phyloP scores from a whole-genome alignment of 352 stramenopile genomes.

The Globisporangium acanthophoron region DNA sequence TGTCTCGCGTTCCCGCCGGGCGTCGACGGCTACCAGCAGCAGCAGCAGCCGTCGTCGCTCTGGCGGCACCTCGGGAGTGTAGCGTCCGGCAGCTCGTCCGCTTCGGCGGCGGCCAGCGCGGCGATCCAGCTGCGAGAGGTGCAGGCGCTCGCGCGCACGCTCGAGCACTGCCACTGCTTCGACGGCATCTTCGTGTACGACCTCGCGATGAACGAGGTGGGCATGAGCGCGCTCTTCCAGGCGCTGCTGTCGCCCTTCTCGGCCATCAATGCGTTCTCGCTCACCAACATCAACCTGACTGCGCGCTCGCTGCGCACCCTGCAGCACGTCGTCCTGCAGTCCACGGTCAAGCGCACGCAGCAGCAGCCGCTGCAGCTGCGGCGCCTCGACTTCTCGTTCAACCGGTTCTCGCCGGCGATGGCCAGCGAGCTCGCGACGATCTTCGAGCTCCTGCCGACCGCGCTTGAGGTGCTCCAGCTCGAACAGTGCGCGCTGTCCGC shows the following conservation, averaged over 20 bases:
- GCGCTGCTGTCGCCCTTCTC: slow-evolving; percentile 32
- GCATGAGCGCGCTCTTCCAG: slow-evolving; percentile 46
- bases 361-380: slow-evolving; percentile 24
- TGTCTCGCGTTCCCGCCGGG: slow-evolving; percentile 36
- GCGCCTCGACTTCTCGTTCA: slow-evolving; percentile 62
- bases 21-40: slow-evolving; percentile 24
- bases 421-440: slow-evolving; percentile 37
- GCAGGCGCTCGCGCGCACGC: slow-evolving; percentile 33
- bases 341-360: slow-evolving; percentile 30
- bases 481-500: slow-evolving; percentile 40
- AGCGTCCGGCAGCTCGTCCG: neutral
- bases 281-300: slow-evolving; percentile 47
- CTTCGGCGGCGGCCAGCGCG: slow-evolving; percentile 1
- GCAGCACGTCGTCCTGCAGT: slow-evolving; percentile 50
- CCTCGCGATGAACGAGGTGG: slow-evolving; percentile 31
- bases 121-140: slow-evolving; percentile 34
- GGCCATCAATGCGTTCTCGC: slow-evolving; percentile 28
- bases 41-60: slow-evolving; percentile 4
- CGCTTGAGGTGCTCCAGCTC: slow-evolving; percentile 52
- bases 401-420: slow-evolving; percentile 49
- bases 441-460: slow-evolving; percentile 36
- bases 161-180: slow-evolving; percentile 38
- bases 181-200: slow-evolving; percentile 46
- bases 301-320: slow-evolving; percentile 33
- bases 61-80: neutral